Percentiles rank a stretch among this genome's conserved stretches.
phyloP scores from a whole-genome alignment of 2,329 filamentous ascomycete genomes.

The Blumeria hordei region DNA sequence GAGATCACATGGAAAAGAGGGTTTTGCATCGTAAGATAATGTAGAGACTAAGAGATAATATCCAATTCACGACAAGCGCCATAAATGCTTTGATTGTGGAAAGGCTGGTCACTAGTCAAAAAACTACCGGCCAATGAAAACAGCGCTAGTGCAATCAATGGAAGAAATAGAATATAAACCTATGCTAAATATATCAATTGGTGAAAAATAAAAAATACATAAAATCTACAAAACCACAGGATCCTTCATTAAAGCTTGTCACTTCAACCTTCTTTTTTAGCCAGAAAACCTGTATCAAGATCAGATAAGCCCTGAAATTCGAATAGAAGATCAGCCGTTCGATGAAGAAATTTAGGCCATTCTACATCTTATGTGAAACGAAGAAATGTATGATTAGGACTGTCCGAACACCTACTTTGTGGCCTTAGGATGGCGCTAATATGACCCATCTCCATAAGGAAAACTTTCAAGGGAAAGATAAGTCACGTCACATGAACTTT shows the following conservation, averaged over 20 bases:
- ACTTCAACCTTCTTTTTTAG: neutral
- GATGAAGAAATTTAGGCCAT: neutral
- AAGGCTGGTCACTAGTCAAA: no score
- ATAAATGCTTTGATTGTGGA: no score
- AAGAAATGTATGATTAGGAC: neutral
- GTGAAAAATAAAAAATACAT: neutral
- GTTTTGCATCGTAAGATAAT: no score
- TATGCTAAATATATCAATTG: neutral
- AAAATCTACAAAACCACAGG: neutral
- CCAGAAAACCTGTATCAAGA: neutral
- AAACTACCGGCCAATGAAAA: no score
- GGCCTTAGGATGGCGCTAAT: neutral
- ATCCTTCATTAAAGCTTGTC: neutral
- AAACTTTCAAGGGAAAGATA: neutral
- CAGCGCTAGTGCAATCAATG: no score
- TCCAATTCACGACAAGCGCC: no score
- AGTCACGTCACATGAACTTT: neutral
- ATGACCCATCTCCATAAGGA: neutral
- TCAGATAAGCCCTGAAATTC: neutral
- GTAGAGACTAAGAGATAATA: no score
- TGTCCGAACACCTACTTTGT: neutral
- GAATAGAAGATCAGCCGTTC: neutral
- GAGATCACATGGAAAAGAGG: no score
- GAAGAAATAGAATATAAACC: no score
- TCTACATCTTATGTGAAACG: neutral